Percentiles rank a stretch among this genome's conserved stretches.
phyloP scores from a whole-genome alignment of 2,329 filamentous ascomycete species.

The Cryphonectria radicalis region DNA sequence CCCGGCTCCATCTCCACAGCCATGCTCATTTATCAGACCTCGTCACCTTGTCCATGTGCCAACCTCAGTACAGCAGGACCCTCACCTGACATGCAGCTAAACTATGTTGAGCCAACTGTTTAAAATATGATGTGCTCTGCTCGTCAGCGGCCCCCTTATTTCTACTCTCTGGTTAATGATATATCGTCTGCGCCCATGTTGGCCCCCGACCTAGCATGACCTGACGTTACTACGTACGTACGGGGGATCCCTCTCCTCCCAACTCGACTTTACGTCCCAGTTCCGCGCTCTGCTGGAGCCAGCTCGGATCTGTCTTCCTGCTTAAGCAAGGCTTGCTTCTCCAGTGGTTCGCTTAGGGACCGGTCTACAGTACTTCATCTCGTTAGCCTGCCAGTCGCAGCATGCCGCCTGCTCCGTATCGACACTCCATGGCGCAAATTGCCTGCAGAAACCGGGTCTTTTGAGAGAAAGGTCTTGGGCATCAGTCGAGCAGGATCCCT shows the following conservation, averaged over 20 bases:
- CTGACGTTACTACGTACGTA: not conserved
- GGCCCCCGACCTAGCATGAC: not conserved
- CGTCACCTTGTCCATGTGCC: constrained; percentile 7
- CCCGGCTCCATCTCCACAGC: not conserved
- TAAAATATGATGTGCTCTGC: not conserved
- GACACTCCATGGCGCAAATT: not conserved
- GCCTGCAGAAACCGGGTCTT: not conserved
- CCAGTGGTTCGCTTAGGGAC: not conserved
- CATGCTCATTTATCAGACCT: constrained; percentile 7
- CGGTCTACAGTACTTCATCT: constrained; percentile 4
- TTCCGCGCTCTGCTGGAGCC: not conserved
- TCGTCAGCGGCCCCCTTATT: not conserved
- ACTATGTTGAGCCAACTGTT: not conserved
- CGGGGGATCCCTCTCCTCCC: not conserved
- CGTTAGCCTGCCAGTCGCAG: constrained; percentile 3
- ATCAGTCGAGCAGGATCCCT: not conserved
- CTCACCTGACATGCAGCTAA: constrained; percentile 5
- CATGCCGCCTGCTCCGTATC: not conserved
- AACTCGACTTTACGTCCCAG: not conserved
- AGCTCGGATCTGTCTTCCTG: constrained; percentile 15
- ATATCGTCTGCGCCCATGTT: not conserved
- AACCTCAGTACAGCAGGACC: not conserved
- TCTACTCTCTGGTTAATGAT: too few relatives aligned
- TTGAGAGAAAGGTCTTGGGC: not conserved
- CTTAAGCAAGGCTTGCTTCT: not conserved